Evolutionary conservation across 257 asterid species (phyloP).

Genomic region (Rehmannia glutinosa): DNA sequence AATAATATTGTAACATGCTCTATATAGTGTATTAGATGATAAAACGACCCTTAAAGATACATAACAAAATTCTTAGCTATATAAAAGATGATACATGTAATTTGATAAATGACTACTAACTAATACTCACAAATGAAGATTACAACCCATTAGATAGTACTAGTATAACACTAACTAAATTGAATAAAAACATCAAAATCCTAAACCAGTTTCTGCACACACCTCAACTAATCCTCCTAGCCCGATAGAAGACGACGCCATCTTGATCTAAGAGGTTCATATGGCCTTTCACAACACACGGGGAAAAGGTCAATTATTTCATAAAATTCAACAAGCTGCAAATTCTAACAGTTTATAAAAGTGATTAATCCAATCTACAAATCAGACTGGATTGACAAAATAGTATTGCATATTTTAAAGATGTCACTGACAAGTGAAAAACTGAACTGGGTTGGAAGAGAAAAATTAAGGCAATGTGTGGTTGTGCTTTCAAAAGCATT

Average conservation of each 20-base stretch:
- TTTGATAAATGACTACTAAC: not conserved
- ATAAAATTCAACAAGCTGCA: not conserved
- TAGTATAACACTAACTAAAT: not conserved
- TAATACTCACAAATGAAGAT: not conserved
- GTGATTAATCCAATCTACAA: not conserved
- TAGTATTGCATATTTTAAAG: not conserved
- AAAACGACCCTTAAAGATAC: no score
- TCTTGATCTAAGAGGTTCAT: no score
- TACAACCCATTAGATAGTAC: not conserved
- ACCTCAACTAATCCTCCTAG: not conserved
- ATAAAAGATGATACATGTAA: not conserved
- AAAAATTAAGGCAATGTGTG: no score
- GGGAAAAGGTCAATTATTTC: no score
- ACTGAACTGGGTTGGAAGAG: no score
- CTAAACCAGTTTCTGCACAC: not conserved
- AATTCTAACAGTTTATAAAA: not conserved
- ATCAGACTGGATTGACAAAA: not conserved
- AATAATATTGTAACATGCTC: no score
- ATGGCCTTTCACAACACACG: no score
- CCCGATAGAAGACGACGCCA: not conserved
- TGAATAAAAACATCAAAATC: not conserved
- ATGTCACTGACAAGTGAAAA: not conserved
- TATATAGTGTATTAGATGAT: no score
- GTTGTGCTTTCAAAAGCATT: no score
- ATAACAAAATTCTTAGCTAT: no score